These are phyloP conservation scores for Creolimax fragrantissima DNA, from an alignment of 78 protist genomes.

Conservation along the genomic window DNA sequence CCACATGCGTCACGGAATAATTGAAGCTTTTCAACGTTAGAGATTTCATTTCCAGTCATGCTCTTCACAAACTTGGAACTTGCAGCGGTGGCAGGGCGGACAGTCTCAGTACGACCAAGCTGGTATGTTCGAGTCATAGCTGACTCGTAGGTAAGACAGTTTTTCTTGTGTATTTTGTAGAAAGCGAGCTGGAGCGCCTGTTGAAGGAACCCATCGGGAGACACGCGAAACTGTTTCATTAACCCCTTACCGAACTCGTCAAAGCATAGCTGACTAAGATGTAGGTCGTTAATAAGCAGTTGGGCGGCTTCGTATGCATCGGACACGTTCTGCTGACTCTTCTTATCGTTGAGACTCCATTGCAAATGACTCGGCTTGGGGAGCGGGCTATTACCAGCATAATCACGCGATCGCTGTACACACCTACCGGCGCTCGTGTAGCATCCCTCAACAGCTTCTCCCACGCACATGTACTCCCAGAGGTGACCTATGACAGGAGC, in stretches of 20 bases:
- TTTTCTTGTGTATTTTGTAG: slow-evolving; percentile 3
- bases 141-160: slow-evolving; percentile 16
- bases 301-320: not conserved
- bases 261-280: not conserved
- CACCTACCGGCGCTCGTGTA: not conserved
- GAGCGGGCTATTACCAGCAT: not conserved
- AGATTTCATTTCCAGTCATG: not conserved
- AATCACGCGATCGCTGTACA: not conserved
- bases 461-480: slow-evolving; percentile 21
- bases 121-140: slow-evolving; percentile 15
- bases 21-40: not conserved
- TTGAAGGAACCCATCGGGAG: slow-evolving; percentile 55
- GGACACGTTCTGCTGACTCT: not conserved
- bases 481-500: slow-evolving; percentile 24
- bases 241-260: slow-evolving; percentile 26
- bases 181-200: slow-evolving; percentile 52
- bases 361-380: not conserved
- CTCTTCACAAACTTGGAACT: not conserved
- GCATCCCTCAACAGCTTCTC: slow-evolving; percentile 1
- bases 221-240: slow-evolving; percentile 20
- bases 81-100: not conserved
- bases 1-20: not conserved
- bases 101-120: slow-evolving; percentile 17
- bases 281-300: not conserved
- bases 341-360: not conserved